phyloP scores from a whole-genome alignment of 73 alveolate species.

The Blepharisma japonicum region DNA sequence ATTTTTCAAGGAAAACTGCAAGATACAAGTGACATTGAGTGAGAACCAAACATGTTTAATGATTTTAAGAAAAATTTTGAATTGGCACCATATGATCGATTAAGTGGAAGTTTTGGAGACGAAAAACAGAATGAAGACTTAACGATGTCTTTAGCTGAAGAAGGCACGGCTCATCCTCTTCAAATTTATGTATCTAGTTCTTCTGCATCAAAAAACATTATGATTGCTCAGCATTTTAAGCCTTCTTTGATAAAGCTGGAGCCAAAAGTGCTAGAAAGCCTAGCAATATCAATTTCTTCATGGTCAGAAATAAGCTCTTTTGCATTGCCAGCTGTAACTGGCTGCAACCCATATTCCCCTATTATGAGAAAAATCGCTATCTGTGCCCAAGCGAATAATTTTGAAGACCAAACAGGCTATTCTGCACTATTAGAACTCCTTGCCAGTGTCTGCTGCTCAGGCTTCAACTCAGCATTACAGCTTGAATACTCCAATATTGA shows the following conservation, averaged over 20 bases:
- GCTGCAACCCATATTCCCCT: neutral
- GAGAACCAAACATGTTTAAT: too few species aligned
- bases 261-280: neutral
- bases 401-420: too few species aligned
- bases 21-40: too few species aligned
- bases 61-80: too few species aligned
- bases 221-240: neutral
- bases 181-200: neutral
- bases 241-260: neutral
- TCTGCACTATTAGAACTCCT: neutral
- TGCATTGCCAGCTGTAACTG: too few species aligned
- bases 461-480: neutral
- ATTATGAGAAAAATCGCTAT: constrained; percentile 1
- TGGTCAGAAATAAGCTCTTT: too few species aligned
- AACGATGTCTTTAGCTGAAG: constrained; percentile 12
- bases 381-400: neutral
- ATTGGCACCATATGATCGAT: too few species aligned
- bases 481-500: constrained; percentile 4
- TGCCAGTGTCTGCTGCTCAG: constrained; percentile 11
- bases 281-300: too few species aligned
- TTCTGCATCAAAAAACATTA: constrained; percentile 13
- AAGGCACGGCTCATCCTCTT: neutral
- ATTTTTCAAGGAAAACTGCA: too few species aligned
- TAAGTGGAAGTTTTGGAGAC: too few species aligned
- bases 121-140: neutral